Conservation (phyloP, 371 early-diverging fungal species). For the Fennellomyces sp. region DNA sequence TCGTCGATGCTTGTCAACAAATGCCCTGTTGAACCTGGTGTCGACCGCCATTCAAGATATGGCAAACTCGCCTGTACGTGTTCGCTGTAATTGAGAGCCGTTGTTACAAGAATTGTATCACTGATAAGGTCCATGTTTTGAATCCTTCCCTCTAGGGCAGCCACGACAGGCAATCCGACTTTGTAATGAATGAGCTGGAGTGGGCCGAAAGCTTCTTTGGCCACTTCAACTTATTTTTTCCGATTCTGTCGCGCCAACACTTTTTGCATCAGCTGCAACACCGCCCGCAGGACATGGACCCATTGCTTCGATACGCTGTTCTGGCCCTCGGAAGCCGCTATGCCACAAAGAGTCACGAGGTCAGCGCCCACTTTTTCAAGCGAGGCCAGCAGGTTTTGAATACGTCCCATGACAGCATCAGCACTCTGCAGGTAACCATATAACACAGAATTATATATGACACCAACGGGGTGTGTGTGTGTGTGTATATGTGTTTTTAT, state of each 20-base stretch:
- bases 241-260: constrained; percentile 39
- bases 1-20: background rate
- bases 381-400: background rate
- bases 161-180: constrained; percentile 32
- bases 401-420: constrained; percentile 5
- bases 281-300: constrained; percentile 20
- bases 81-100: background rate
- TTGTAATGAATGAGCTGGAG: constrained; percentile 6
- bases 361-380: constrained; percentile 23
- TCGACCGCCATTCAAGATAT: background rate
- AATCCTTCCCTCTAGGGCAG: constrained; percentile 50
- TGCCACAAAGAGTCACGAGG: constrained; percentile 4
- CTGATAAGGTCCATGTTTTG: constrained; percentile 54
- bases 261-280: constrained; percentile 31
- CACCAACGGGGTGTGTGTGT: no score
- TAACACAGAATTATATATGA: background rate
- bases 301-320: constrained; percentile 36
- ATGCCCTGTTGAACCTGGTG: constrained; percentile 9
- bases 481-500: no score
- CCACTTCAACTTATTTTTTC: constrained; percentile 49
- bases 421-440: background rate
- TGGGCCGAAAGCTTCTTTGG: constrained; percentile 37
- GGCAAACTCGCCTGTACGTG: constrained; percentile 24
- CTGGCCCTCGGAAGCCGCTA: constrained; percentile 30
- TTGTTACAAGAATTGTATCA: constrained; percentile 18